phyloP scores from a whole-genome alignment of 768 basidiomycete species.

The Cystobasidium tubakii region DNA sequence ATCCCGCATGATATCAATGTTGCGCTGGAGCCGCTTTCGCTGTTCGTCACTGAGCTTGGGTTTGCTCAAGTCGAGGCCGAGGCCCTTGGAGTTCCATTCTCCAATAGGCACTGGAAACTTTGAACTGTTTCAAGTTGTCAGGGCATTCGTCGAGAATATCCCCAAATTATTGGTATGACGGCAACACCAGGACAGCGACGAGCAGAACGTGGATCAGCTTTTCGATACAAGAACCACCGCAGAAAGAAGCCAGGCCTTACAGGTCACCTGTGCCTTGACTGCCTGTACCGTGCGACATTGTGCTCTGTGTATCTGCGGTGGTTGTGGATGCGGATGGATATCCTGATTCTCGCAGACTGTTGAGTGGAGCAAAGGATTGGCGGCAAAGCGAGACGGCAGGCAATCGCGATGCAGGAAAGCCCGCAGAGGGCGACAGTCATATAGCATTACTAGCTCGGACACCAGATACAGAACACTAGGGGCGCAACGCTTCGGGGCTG shows the following conservation, averaged over 20 bases:
- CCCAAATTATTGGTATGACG: background rate
- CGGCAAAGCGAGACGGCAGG: conserved; percentile 7
- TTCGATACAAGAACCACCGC: background rate
- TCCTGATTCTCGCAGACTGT: background rate
- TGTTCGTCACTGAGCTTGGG: conserved; percentile 62
- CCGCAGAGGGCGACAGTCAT: no score
- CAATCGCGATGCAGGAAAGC: no score
- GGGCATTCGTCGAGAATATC: background rate
- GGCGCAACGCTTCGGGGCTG: no score
- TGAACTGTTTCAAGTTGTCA: background rate
- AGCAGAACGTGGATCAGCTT: background rate
- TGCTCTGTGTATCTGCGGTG: background rate
- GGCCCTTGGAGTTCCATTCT: conserved; percentile 59
- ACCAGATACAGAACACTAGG: no score
- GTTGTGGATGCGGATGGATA: no score
- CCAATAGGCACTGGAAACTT: conserved; percentile 24
- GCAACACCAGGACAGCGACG: background rate
- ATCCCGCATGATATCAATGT: conserved; percentile 77
- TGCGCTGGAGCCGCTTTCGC: conserved; percentile 58
- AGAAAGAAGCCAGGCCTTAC: conserved; percentile 10
- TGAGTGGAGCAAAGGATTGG: background rate
- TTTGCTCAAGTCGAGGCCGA: conserved; percentile 67
- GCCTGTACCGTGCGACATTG: conserved; percentile 12
- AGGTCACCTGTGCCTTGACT: conserved; percentile 18
- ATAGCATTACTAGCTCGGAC: no score